Evolutionary conservation across 805 yeast species (phyloP), one percentile per base, ranked within the genome.

Genomic region (Spathaspora boniae): DNA sequence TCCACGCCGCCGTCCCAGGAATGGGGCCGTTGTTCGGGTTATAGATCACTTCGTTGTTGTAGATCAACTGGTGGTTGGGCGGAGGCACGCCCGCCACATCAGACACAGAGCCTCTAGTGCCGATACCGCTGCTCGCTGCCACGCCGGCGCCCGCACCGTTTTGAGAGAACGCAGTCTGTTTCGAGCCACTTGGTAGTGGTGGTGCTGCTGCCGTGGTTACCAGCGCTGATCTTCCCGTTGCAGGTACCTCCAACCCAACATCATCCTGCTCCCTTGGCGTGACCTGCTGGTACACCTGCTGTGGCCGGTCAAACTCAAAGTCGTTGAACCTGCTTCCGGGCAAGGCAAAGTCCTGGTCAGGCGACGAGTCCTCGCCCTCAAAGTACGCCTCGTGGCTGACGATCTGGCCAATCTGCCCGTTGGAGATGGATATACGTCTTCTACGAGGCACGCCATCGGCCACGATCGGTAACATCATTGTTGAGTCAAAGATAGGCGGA

Each of bases 391-490:
- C 72, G 45, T 68, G 72, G 46, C 56, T 65, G 29, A 76, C 71
- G 23, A 84, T 73, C 51, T 84, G 94, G 31, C 88, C 85, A 45
- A 84, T 84, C 51, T 84, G 94, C 50, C 94, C 94, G 58, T 84
- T 84, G 8, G 91, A 82, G 34, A 84, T 84, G 29, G 93, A 83
- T 2, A 84, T 79, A 52, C 94, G 71, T 53, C 93, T 67, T 51
- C 82, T 65, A 30, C 72, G 50, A 15, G 65, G 53, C 1, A 58
- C 56, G n/a, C 62, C 62, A 25, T 51, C 64, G 26, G 56, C 45
- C 16, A 45, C 34, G 38, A 50, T 55, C 15, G 67, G 65, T 18
- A 64, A 40, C 45, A 57, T 50, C 60, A 64, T 62, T 18, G 68
- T 58, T 4, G 68, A 58, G 42, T 70, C 76, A 42, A 68, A 62